Evolutionary conservation across 2,329 filamentous ascomycete genomes (phyloP).

Genomic region (Aspergillus costaricaensis): DNA sequence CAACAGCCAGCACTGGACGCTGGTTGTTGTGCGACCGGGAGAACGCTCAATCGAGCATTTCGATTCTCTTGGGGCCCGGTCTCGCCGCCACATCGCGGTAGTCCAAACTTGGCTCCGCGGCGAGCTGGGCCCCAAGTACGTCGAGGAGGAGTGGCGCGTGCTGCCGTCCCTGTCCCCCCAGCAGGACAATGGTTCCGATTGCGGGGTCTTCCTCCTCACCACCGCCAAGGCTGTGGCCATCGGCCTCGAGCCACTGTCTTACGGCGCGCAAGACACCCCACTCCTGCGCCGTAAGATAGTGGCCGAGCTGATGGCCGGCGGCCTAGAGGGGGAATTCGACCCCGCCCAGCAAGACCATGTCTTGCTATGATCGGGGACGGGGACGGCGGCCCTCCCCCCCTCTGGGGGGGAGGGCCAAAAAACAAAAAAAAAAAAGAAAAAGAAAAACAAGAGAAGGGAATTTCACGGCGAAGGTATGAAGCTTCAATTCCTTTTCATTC

Average conservation of each 20-base stretch:
- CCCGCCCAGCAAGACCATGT: constrained; percentile 28
- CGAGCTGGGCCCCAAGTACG: constrained; percentile 44
- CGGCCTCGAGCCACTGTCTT: constrained; percentile 46
- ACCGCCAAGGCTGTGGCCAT: constrained; percentile 51
- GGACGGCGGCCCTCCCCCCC: neutral
- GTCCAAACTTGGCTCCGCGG: constrained; percentile 46
- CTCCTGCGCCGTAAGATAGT: constrained; percentile 49
- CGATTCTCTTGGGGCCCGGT: constrained; percentile 45
- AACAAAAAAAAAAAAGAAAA: neutral
- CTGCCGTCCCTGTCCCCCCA: constrained; percentile 44
- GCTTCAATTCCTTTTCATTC: no score
- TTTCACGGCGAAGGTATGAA: no score
- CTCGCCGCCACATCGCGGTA: constrained; percentile 34
- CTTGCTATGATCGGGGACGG: constrained; percentile 24
- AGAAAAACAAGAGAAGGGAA: neutral
- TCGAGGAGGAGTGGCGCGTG: constrained; percentile 48
- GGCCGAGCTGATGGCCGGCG: constrained; percentile 50
- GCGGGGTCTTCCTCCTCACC: constrained; percentile 53
- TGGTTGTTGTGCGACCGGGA: constrained; percentile 48
- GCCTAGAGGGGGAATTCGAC: constrained; percentile 46
- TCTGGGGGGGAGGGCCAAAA: neutral
- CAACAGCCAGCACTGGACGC: constrained; percentile 50
- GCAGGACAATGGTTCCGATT: constrained; percentile 52
- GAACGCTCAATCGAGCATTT: constrained; percentile 51
- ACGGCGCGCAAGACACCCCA: constrained; percentile 43